Base-by-base conservation (phyloP, 2,329 filamentous ascomycete genomes). In the Claviceps sp. region DNA sequence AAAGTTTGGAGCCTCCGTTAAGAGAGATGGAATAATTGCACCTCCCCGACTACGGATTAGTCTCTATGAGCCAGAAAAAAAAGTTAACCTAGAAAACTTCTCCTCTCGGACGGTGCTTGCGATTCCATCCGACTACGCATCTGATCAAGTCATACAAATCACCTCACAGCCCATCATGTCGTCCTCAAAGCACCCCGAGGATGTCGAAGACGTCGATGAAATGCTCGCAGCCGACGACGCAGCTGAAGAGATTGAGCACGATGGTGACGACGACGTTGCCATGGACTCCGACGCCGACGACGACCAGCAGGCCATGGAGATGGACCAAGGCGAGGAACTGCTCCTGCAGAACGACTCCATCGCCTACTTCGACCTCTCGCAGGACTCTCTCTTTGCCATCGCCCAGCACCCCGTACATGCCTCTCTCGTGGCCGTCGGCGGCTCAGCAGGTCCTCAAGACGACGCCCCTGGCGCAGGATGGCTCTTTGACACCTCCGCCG, bases 361-460 rank as follows among this genome's bases (percentile, higher is more conserved):
- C 58, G 91, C 88, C 54, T 91, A 95, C 73, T 96, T 97, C 64
- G 93, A 97, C 72, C 69, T 71, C 38, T 88, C 96, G 72, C 85
- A 82, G 60, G 89, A 96, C 76, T 90, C 85, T 54, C 86, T 98
- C 62, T 98, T 96, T 73, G 82, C 87, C 69, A 93, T 98, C 65
- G 88, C 91, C 17, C 88, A 95, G 66, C 93, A 98, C 66, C 93
- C 93, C 4, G 73, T 82, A 6, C 77, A 86, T 63, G 80, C 85
- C 5, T 76, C 82, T 20, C 82, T 97, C 54, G 75, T 97, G 54
- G 85, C 90, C 3, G 95, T 93, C 0, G 93, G 93, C 54, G 93
- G 90, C 57, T 79, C 77, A 51, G 80, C 82, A 52, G 78, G 78
- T 45, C 70, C 76, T 14, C 68, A 67, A 39, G 78, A 80, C 58